Evolutionary conservation across 495 filamentous ascomycete genomes (phyloP).

Genomic region (Daldinia loculata): DNA sequence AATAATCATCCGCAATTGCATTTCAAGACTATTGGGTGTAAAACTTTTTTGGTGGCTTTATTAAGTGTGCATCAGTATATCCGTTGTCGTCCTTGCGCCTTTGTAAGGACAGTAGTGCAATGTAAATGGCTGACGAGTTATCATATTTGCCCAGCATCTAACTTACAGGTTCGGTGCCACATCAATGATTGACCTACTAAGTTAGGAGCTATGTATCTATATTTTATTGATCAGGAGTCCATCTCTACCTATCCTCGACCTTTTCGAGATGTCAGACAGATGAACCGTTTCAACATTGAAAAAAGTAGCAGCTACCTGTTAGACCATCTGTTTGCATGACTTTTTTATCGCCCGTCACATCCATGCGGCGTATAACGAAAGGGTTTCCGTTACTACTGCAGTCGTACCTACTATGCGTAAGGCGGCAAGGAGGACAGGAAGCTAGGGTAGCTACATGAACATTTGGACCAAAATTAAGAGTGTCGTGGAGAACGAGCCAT

Average conservation of each 20-base stretch:
- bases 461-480: constrained; percentile 16
- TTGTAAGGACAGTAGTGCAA: background rate
- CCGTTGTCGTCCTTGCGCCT: background rate
- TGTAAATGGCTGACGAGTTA: constrained; percentile 9
- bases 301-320: background rate
- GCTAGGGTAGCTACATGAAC: constrained; percentile 17
- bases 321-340: constrained; percentile 25
- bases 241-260: background rate
- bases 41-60: background rate
- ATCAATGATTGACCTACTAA: constrained; percentile 24
- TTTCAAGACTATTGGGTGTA: background rate
- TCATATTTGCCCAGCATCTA: constrained; percentile 13
- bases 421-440: constrained; percentile 16
- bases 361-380: constrained; percentile 15
- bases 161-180: constrained; percentile 34
- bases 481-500: constrained; percentile 26
- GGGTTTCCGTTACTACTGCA: constrained; percentile 13
- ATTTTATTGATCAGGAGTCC: too few species aligned
- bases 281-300: background rate
- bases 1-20: background rate
- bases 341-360: constrained; percentile 30
- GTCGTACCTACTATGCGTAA: constrained; percentile 21
- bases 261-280: constrained; percentile 4
- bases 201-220: constrained; percentile 5
- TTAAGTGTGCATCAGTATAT: background rate